Evolutionary conservation across 345 rosid genomes (phyloP).

Genomic region (Ceriops zippeliana): DNA sequence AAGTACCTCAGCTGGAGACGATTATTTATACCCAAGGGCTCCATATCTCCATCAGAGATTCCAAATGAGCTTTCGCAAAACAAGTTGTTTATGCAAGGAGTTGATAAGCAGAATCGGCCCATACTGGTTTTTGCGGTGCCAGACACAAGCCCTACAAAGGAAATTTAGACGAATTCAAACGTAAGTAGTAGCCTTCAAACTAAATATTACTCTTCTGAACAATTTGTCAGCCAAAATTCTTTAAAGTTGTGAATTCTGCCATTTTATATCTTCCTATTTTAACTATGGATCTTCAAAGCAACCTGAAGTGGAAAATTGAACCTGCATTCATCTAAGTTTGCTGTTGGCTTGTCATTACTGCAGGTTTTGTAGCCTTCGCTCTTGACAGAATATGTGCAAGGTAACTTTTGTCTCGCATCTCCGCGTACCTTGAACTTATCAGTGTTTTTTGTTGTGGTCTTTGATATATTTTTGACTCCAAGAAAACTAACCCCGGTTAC

Average conservation of each 20-base stretch:
- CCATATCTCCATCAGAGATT: slow-evolving; percentile 50
- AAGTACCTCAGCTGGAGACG: slow-evolving; percentile 73
- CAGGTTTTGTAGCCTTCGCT: slow-evolving; percentile 63
- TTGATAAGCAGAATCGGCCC: slow-evolving; percentile 73
- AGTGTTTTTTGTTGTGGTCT: no score
- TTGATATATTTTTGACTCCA: no score
- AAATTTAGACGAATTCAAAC: slow-evolving; percentile 70
- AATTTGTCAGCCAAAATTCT: background rate
- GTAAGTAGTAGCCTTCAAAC: slow-evolving; percentile 30
- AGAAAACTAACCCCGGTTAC: background rate
- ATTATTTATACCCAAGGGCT: slow-evolving; percentile 53
- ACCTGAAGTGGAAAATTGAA: background rate
- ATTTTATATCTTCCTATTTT: no score
- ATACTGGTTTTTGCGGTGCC: slow-evolving; percentile 47
- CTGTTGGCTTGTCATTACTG: background rate
- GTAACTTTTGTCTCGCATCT: slow-evolving; percentile 26
- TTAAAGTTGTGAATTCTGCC: no score
- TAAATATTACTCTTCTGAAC: background rate
- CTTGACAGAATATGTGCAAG: slow-evolving; percentile 68
- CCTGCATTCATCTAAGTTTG: background rate
- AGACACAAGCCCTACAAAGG: slow-evolving; percentile 67
- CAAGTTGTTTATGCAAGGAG: slow-evolving; percentile 71
- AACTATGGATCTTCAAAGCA: background rate
- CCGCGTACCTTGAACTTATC: no score
- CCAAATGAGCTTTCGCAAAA: slow-evolving; percentile 56